Base-by-base conservation (phyloP, 1,284 basidiomycete genomes). In the Melampsora americana region DNA sequence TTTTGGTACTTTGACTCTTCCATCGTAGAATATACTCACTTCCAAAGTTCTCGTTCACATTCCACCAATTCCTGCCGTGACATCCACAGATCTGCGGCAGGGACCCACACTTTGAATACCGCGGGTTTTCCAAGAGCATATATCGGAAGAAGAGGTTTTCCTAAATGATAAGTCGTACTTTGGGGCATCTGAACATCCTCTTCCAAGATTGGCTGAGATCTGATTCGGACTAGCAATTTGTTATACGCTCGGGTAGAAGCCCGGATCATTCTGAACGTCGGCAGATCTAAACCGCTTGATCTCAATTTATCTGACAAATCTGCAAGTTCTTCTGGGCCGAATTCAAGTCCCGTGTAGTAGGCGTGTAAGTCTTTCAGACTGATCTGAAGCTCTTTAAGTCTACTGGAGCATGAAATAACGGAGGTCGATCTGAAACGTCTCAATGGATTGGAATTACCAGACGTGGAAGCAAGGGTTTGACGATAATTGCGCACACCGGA, bases 21-120 rank as follows among this genome's bases (percentile, higher is more conserved):
- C 23, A 42, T 18, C 14, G 42, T 64, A 46, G 28, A 68, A 11
- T 62, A 12, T 14, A 46, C 77, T 30, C 32, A 73, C 76, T 79
- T 44, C 75, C 77, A 80, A 2, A 81, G 56, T 70, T 81, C 80
- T 18, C 79, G 61, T 75, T 82, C 81, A 66, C 79, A 79, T 76
- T 82, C 81, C 30, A 81, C 77, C 2, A 82, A 65, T 64, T 82
- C 81, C 14, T 68, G 32, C 59, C 81, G 80, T 1, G 69, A 70
- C 81, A 82, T 81, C 80, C 80, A 81, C 30, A 66, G 69, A 30
- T 59, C 66, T 16, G 20, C 35, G 20, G 77, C 78, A 61, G 78
- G 79, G n/a, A 84, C 82, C 84, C 84, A 85, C 5, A 82, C 82
- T 3, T 82, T 80, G 70, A 83, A 81, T n/a, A 79, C 67, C 1